phyloP scores from a whole-genome alignment of 768 basidiomycete genomes.

The Trametes maxima region DNA sequence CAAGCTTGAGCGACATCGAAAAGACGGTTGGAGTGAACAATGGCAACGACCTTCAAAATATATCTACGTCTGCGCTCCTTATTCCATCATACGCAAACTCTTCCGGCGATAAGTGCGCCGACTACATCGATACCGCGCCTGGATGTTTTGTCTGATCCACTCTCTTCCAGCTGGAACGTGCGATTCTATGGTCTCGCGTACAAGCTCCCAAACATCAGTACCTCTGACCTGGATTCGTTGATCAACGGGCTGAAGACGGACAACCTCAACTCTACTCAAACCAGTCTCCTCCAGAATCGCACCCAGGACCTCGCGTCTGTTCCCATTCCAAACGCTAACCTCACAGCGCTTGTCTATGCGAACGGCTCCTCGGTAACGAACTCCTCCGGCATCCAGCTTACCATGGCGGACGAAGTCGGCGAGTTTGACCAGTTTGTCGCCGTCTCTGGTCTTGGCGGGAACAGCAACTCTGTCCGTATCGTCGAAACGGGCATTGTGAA shows the following conservation, averaged over 20 bases:
- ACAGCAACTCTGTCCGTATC: slow-evolving; percentile 19
- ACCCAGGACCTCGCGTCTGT: slow-evolving; percentile 28
- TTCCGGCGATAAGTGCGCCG: slow-evolving; percentile 18
- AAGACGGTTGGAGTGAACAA: slow-evolving; percentile 22
- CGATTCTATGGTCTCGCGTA: slow-evolving; percentile 30
- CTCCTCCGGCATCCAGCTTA: slow-evolving; percentile 25
- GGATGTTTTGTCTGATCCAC: too few relatives aligned
- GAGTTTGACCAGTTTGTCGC: slow-evolving; percentile 29
- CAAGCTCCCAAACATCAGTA: slow-evolving; percentile 26
- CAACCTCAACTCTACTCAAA: slow-evolving; percentile 23
- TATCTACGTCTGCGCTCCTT: slow-evolving; percentile 25
- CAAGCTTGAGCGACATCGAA: slow-evolving; percentile 29
- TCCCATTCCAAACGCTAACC: slow-evolving; percentile 24
- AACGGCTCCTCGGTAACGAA: slow-evolving; percentile 26
- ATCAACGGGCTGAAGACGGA: slow-evolving; percentile 26
- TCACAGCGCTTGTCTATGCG: slow-evolving; percentile 22
- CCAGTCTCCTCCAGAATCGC: slow-evolving; percentile 26
- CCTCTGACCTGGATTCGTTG: slow-evolving; percentile 23
- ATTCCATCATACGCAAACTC: slow-evolving; percentile 29
- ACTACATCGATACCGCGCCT: too few relatives aligned
- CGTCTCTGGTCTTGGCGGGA: slow-evolving; percentile 19
- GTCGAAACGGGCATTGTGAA: slow-evolving; percentile 25
- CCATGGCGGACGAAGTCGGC: slow-evolving; percentile 25
- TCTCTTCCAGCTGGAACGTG: slow-evolving; percentile 25
- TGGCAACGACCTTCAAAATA: slow-evolving; percentile 23